Base-by-base conservation (phyloP, 164 flowering plant genomes). In the Nymphaea colorata region DNA sequence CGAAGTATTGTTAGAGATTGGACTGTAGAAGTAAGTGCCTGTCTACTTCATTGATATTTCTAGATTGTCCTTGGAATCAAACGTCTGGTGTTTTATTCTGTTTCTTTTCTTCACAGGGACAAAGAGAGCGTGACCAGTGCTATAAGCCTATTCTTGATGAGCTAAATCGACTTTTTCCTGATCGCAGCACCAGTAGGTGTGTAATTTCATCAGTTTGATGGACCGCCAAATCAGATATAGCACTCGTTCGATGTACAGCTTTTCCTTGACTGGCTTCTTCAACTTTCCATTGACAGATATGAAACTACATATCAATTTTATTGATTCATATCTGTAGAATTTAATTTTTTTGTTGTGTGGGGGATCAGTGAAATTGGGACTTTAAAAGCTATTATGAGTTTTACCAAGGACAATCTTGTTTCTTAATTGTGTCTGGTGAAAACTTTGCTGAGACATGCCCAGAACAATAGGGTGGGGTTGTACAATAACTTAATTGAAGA, bases 1-100 rank as follows among this genome's bases (percentile, higher is more conserved):
- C 83, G 99, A 76, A 95, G 87, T 70, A 87, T 95, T 59, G 98
- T 90, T 43, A 83, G 99, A 76, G 99, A 95, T 74, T 95, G 98
- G 99, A 91, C 97, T 59, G 75, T 76, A 59, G 99, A 95, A 98
- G 99, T 95, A 87, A 41, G 68, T 61, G 44, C 4, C 5, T n/a
- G 6, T 69, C 55, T 10, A 59, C 8, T 45, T 69, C 42, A 47
- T 64, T 16, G 55, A 18, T 6, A 6, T 47, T 47, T 47, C 43
- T 12, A 45, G 18, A 6, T 66, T 4, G 45, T 10, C 51, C 6
- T 4, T 7, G 47, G 51, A 15, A 45, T 42, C 43, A 42, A 15
- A 44, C 10, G 44, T 17, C 59, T 16, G 64, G 25, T 42, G 16
- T 11, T 10, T 5, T 5, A 25, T 36, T 55, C 61, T 51, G 61